These are phyloP conservation scores for Aspergillus sergii DNA, from an alignment of 2,329 filamentous ascomycete species.

Conservation along the genomic window DNA sequence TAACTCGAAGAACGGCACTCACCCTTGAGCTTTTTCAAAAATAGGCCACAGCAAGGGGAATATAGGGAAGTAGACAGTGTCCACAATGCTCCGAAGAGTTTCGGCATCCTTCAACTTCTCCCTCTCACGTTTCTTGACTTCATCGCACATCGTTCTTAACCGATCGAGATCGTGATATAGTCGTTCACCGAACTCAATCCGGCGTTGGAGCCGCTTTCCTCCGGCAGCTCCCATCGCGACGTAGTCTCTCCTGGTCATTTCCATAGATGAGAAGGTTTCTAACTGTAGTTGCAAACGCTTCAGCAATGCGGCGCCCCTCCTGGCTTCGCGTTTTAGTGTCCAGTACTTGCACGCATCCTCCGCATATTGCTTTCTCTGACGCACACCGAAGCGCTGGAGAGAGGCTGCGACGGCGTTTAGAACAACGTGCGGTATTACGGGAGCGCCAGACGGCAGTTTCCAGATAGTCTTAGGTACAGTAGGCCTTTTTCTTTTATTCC, in stretches of 20 bases:
- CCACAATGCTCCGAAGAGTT: slow-evolving; percentile 76
- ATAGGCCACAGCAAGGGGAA: slow-evolving; percentile 74
- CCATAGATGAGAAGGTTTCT: slow-evolving; percentile 96
- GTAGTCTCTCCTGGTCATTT: slow-evolving; percentile 92
- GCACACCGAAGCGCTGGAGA: slow-evolving; percentile 77
- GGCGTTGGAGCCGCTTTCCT: slow-evolving; percentile 72
- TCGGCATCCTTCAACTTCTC: slow-evolving; percentile 76
- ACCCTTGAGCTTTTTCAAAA: slow-evolving; percentile 78
- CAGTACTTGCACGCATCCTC: slow-evolving; percentile 95
- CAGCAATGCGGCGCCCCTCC: slow-evolving; percentile 84
- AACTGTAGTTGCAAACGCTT: slow-evolving; percentile 93
- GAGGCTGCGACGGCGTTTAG: slow-evolving; percentile 84
- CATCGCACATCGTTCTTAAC: slow-evolving; percentile 69
- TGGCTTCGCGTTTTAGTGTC: slow-evolving; percentile 93
- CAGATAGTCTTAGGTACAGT: slow-evolving; percentile 68
- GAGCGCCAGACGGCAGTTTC: slow-evolving; percentile 92
- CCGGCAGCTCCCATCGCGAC: slow-evolving; percentile 90
- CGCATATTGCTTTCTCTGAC: slow-evolving; percentile 88
- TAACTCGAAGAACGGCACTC: slow-evolving; percentile 49
- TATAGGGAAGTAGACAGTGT: slow-evolving; percentile 90
- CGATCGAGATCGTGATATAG: slow-evolving; percentile 69
- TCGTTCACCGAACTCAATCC: slow-evolving; percentile 84
- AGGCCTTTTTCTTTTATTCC: slow-evolving; percentile 62
- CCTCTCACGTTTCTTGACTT: slow-evolving; percentile 74
- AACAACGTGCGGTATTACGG: slow-evolving; percentile 87